These are phyloP conservation scores for Hylodesmum podocarpum DNA, from an alignment of 306 rosid species.

Conservation along the genomic window DNA sequence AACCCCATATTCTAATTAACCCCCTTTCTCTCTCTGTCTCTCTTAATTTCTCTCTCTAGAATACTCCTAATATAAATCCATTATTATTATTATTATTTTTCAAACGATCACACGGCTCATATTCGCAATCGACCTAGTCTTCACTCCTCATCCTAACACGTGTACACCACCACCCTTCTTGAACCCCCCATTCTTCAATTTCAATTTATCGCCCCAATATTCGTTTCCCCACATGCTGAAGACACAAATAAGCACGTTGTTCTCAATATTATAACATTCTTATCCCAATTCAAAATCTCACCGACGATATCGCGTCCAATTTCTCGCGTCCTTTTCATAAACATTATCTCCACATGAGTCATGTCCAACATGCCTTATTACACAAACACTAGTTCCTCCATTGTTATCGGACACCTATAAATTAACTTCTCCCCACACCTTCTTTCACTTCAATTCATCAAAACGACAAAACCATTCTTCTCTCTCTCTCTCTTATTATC, in stretches of 20 bases:
- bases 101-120: slow-evolving; percentile 19
- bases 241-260: too few species aligned
- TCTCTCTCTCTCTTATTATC: slow-evolving; percentile 17
- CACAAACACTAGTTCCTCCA: slow-evolving; percentile 25
- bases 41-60: not conserved
- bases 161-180: slow-evolving; percentile 28
- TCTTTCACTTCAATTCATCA: not conserved
- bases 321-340: slow-evolving; percentile 13
- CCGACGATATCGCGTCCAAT: not conserved
- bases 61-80: not conserved
- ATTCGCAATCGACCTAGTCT: not conserved
- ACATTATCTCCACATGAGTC: slow-evolving; percentile 8
- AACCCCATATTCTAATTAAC: too few species aligned
- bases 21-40: not conserved
- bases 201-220: slow-evolving; percentile 20
- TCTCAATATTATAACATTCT: too few species aligned
- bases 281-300: slow-evolving; percentile 9
- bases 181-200: not conserved
- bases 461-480: not conserved
- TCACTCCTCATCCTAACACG: slow-evolving; percentile 41
- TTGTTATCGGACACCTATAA: slow-evolving; percentile 51
- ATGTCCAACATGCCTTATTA: not conserved
- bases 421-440: not conserved
- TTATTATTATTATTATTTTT: too few species aligned
- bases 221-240: not conserved